Percentiles rank a stretch among this genome's conserved stretches.
These are phyloP conservation scores for Grosmannia penicillata DNA, from an alignment of 2,329 filamentous ascomycete genomes.

Conservation along the genomic window DNA sequence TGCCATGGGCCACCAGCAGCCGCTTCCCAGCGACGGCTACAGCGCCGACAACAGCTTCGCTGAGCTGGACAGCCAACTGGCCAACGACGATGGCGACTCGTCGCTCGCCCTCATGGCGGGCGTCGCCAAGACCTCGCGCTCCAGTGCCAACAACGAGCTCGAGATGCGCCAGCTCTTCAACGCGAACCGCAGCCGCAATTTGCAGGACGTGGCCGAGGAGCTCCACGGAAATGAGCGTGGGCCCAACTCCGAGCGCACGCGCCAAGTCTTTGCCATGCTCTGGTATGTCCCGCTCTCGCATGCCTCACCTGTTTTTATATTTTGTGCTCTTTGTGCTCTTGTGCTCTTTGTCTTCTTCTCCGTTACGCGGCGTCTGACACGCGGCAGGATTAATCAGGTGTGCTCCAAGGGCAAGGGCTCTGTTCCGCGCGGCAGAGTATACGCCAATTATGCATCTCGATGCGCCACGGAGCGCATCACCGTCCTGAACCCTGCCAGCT, in stretches of 20 bases:
- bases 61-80: slow-evolving; percentile 42
- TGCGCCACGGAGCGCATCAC: slow-evolving; percentile 91
- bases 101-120: slow-evolving; percentile 28
- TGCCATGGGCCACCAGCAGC: slow-evolving; percentile 30
- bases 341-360: too few relatives aligned
- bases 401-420: slow-evolving; percentile 68
- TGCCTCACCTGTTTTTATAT: background rate
- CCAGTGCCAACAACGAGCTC: slow-evolving; percentile 65
- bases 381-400: slow-evolving; percentile 52
- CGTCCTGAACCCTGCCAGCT: slow-evolving; percentile 89
- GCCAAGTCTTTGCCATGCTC: slow-evolving; percentile 78
- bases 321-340: too few relatives aligned
- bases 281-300: slow-evolving; percentile 43
- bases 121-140: slow-evolving; percentile 43
- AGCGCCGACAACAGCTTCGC: slow-evolving; percentile 37
- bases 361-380: background rate
- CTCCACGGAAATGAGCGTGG: slow-evolving; percentile 67
- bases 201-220: slow-evolving; percentile 61
- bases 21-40: slow-evolving; percentile 39
- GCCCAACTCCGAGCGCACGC: slow-evolving; percentile 67
- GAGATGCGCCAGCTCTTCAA: slow-evolving; percentile 64
- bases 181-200: slow-evolving; percentile 49
- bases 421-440: slow-evolving; percentile 83
- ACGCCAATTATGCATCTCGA: slow-evolving; percentile 84
- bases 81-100: slow-evolving; percentile 38